Conservation (phyloP, 2,329 filamentous ascomycete genomes). For the Botrytis sinoallii region DNA sequence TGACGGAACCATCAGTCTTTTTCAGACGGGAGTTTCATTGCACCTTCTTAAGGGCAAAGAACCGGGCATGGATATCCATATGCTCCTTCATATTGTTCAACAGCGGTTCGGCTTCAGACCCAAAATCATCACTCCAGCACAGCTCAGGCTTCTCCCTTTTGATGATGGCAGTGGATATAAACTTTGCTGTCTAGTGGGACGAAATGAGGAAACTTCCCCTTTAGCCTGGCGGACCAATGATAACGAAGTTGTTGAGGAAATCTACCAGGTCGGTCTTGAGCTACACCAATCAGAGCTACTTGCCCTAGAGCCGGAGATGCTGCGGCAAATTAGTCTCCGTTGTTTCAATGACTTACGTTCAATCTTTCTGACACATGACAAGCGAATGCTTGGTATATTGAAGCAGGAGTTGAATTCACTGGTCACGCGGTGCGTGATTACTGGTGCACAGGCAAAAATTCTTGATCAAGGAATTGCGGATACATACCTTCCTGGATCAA, state of each 20-base stretch:
- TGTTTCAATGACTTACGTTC: slow-evolving; percentile 39
- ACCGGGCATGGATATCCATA: not conserved
- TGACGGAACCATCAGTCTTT: not conserved
- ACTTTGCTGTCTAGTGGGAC: not conserved
- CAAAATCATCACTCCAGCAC: slow-evolving; percentile 1
- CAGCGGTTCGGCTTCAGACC: not conserved
- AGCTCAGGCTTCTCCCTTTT: not conserved
- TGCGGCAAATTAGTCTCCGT: slow-evolving; percentile 30
- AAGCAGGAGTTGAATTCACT: slow-evolving; percentile 34
- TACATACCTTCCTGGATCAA: slow-evolving; percentile 2
- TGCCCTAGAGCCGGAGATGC: slow-evolving; percentile 29
- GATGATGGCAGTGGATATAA: not conserved
- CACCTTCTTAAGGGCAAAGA: slow-evolving; percentile 8
- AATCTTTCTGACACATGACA: slow-evolving; percentile 37
- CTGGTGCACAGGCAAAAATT: not conserved
- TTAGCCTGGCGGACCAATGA: not conserved
- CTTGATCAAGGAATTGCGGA: slow-evolving; percentile 3
- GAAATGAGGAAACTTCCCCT: not conserved
- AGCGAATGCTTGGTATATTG: slow-evolving; percentile 38
- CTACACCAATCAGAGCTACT: slow-evolving; percentile 37
- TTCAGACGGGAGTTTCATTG: not conserved
- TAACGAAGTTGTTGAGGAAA: slow-evolving; percentile 13
- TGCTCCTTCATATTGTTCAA: not conserved
- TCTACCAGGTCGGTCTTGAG: slow-evolving; percentile 36
- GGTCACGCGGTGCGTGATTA: slow-evolving; percentile 15